Percentiles rank a stretch among this genome's conserved stretches.
These are phyloP conservation scores for Coniosporium uncinatum DNA, from an alignment of 2,329 filamentous ascomycete genomes.

Conservation along the genomic window DNA sequence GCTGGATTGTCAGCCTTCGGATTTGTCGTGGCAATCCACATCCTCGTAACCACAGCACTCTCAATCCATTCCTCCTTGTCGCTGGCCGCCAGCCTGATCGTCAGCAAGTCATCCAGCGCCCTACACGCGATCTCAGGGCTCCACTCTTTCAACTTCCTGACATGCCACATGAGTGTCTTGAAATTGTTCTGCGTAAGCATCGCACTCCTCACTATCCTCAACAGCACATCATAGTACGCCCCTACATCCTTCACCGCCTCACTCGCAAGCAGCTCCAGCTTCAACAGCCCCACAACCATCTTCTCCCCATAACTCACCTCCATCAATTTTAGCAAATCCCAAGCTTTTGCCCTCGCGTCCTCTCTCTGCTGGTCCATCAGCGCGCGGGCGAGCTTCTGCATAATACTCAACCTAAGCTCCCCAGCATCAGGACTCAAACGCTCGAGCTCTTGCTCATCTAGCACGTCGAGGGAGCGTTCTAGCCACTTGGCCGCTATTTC, in stretches of 20 bases:
- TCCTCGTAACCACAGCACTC: constrained; percentile 58
- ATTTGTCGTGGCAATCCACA: constrained; percentile 58
- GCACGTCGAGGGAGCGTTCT: constrained; percentile 55
- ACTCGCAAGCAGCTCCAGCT: constrained; percentile 59
- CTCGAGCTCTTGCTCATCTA: constrained; percentile 50
- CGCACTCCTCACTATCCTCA: constrained; percentile 54
- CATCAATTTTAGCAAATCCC: constrained; percentile 52
- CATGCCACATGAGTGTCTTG: constrained; percentile 61
- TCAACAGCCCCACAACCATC: constrained; percentile 60
- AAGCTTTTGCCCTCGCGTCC: constrained; percentile 44
- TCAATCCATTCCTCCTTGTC: constrained; percentile 58
- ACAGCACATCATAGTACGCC: constrained; percentile 45
- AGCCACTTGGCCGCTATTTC: constrained; percentile 65
- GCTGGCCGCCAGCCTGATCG: constrained; percentile 44
- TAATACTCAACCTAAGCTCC: constrained; percentile 60
- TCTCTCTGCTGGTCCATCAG: neutral
- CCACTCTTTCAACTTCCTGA: constrained; percentile 55
- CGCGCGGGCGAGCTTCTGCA: constrained; percentile 40
- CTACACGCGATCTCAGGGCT: constrained; percentile 30
- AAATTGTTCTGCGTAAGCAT: constrained; percentile 59
- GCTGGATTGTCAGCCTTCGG: constrained; percentile 23
- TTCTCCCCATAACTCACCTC: constrained; percentile 60
- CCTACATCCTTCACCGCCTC: constrained; percentile 24
- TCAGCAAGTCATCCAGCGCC: constrained; percentile 59
- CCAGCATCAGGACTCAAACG: constrained; percentile 51